These are phyloP conservation scores for Strobilomyces confusus DNA, from an alignment of 768 basidiomycete species.

Conservation along the genomic window DNA sequence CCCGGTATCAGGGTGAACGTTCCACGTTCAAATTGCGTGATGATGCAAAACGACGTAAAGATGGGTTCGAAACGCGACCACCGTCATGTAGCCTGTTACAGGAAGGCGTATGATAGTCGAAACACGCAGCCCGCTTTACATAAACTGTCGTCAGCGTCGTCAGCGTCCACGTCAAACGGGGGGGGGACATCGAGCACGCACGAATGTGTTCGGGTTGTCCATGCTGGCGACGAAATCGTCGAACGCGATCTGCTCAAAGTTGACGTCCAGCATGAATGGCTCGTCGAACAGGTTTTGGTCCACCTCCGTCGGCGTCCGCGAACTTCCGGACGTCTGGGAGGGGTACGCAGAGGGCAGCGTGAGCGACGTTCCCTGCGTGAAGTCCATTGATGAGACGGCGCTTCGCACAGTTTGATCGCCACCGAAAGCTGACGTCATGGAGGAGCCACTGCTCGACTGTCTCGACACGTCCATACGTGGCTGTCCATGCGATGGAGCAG, in stretches of 20 bases:
- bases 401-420: not conserved
- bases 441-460: not conserved
- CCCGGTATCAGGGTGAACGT: not conserved
- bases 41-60: constrained; percentile 1
- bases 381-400: not conserved
- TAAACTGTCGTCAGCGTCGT: constrained; percentile 15
- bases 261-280: constrained; percentile 30
- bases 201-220: constrained; percentile 31
- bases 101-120: not conserved
- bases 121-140: constrained; percentile 12
- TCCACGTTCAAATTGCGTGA: constrained; percentile 9
- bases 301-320: not conserved
- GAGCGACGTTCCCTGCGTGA: constrained; percentile 6
- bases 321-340: not conserved
- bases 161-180: constrained; percentile 3
- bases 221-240: constrained; percentile 24
- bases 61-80: not conserved
- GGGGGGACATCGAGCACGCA: constrained; percentile 19
- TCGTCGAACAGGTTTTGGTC: constrained; percentile 27
- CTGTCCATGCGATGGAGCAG: constrained; percentile 9
- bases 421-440: constrained; percentile 17
- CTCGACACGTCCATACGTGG: constrained; percentile 10
- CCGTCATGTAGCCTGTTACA: constrained; percentile 1
- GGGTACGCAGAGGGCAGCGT: not conserved
- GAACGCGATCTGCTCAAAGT: constrained; percentile 23